Conservation (phyloP, 352 stramenopile species). For the Globisporangium polare region DNA sequence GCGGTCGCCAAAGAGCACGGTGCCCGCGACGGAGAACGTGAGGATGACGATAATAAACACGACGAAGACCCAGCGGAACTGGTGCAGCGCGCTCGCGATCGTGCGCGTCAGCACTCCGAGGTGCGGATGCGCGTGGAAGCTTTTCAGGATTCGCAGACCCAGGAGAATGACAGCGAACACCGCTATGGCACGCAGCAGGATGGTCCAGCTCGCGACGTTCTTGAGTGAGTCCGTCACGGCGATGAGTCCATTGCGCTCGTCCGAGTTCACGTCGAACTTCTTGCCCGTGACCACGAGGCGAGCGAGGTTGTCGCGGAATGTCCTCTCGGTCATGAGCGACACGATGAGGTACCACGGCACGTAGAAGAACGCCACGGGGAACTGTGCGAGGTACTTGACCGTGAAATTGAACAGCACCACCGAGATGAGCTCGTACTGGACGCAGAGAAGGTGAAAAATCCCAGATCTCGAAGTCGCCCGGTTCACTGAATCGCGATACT, state of each 20-base stretch:
- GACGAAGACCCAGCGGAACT: slow-evolving; percentile 51
- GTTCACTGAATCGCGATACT: not conserved
- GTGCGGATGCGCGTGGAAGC: slow-evolving; percentile 48
- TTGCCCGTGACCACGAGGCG: slow-evolving; percentile 33
- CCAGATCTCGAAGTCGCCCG: not conserved
- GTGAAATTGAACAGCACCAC: not conserved
- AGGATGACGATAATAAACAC: slow-evolving; percentile 59
- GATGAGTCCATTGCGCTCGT: slow-evolving; percentile 23
- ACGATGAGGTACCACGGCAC: slow-evolving; percentile 30
- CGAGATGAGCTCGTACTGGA: not conserved
- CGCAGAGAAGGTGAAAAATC: not conserved
- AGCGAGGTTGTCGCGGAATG: slow-evolving; percentile 41
- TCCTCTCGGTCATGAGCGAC: slow-evolving; percentile 30
- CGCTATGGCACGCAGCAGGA: slow-evolving; percentile 29
- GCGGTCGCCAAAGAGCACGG: slow-evolving; percentile 53
- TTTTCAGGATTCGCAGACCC: slow-evolving; percentile 37
- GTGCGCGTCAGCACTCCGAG: slow-evolving; percentile 59
- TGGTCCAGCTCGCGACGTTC: slow-evolving; percentile 22
- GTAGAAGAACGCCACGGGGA: slow-evolving; percentile 30
- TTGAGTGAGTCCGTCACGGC: slow-evolving; percentile 25
- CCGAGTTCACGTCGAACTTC: slow-evolving; percentile 25
- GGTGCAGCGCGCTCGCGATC: slow-evolving; percentile 38
- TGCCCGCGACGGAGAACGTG: slow-evolving; percentile 44
- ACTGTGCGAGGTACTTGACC: not conserved
- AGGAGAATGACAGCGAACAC: slow-evolving; percentile 30